phyloP scores from a whole-genome alignment of 192 early-diverging fungal genomes.

The Gamsiella multidivaricata region DNA sequence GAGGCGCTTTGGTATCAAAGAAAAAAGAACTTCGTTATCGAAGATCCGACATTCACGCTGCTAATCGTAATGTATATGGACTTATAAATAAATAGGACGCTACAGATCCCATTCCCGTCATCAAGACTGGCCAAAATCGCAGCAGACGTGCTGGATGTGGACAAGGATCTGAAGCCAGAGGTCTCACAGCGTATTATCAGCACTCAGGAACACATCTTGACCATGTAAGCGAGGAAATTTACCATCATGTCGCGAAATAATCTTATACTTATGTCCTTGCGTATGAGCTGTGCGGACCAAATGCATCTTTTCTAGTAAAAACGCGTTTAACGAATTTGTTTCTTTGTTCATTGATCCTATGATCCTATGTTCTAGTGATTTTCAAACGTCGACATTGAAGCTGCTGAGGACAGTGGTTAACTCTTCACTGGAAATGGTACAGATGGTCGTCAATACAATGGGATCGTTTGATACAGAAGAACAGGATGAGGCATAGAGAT shows the following conservation, averaged over 20 bases:
- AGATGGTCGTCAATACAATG: slow-evolving; percentile 51
- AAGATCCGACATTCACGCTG: background rate
- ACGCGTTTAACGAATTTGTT: background rate
- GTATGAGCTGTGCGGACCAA: too few relatives aligned
- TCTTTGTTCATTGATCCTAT: background rate
- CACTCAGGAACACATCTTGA: slow-evolving; percentile 36
- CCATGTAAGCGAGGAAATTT: slow-evolving; percentile 14
- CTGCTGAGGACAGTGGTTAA: slow-evolving; percentile 45
- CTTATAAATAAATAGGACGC: slow-evolving; percentile 14
- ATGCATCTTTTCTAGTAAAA: too few relatives aligned
- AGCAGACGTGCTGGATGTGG: slow-evolving; percentile 49
- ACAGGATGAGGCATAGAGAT: background rate
- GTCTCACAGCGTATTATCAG: slow-evolving; percentile 39
- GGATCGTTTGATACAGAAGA: slow-evolving; percentile 37
- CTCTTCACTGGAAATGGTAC: slow-evolving; percentile 49
- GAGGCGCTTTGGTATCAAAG: background rate
- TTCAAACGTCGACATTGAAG: slow-evolving; percentile 47
- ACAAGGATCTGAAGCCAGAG: slow-evolving; percentile 53
- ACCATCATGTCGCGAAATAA: too few relatives aligned
- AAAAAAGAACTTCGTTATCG: background rate
- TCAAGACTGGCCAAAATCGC: slow-evolving; percentile 44
- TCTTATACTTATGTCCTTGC: too few relatives aligned
- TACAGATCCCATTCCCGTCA: slow-evolving; percentile 50
- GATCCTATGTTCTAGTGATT: slow-evolving; percentile 24
- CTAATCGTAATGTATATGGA: background rate